phyloP scores from a whole-genome alignment of 768 basidiomycete species.

The Psilocybe azurescens region DNA sequence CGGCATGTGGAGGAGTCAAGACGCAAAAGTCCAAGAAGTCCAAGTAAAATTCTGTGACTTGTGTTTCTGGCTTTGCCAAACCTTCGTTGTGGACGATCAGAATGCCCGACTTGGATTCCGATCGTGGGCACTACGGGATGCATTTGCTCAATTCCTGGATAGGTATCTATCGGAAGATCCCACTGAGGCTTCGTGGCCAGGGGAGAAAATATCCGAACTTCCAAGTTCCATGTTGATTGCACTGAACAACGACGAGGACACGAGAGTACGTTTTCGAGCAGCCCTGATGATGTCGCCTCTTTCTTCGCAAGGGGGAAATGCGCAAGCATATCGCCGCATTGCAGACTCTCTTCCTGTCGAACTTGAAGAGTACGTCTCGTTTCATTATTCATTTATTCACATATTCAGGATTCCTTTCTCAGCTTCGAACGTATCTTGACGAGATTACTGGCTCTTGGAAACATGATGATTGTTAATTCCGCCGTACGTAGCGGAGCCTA shows the following conservation, averaged over 20 bases:
- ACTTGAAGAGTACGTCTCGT: conserved; percentile 53
- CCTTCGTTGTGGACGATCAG: conserved; percentile 38
- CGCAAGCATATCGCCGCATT: conserved; percentile 52
- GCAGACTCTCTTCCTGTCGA: conserved; percentile 48
- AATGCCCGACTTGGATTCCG: conserved; percentile 27
- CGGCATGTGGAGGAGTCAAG: conserved; percentile 55
- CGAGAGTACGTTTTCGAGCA: conserved; percentile 82
- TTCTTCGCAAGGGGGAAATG: conserved; percentile 53
- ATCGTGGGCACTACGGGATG: conserved; percentile 74
- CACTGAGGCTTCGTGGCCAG: conserved; percentile 52
- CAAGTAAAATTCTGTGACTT: conserved; percentile 52
- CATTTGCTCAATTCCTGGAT: conserved; percentile 68
- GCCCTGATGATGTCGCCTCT: conserved; percentile 64
- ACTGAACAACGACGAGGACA: conserved; percentile 73
- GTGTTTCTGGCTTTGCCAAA: conserved; percentile 57
- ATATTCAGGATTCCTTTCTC: conserved; percentile 5
- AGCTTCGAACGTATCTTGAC: conserved; percentile 83
- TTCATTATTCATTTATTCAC: not conserved
- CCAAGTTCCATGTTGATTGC: conserved; percentile 55
- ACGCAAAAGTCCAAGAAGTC: conserved; percentile 39
- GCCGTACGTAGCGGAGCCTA: conserved; percentile 81
- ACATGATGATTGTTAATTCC: conserved; percentile 81
- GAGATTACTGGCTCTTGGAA: conserved; percentile 71
- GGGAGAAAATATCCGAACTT: conserved; percentile 36
- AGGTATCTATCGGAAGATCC: conserved; percentile 67